Conservation (phyloP, 805 yeast species). For the Cyberlindnera saturnus region DNA sequence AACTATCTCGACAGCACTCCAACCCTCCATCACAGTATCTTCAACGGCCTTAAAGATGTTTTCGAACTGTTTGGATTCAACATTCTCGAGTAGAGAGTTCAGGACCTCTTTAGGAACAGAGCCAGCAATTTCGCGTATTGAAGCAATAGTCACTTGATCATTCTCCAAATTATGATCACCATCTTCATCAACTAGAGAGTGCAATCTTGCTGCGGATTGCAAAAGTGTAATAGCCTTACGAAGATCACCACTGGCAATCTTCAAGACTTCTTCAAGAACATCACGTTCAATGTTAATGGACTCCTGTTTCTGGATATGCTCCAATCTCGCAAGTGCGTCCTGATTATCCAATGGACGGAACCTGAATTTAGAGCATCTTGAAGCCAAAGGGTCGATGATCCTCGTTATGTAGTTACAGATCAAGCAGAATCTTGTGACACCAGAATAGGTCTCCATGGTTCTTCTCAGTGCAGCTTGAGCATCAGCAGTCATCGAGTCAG, state of each 20-base stretch:
- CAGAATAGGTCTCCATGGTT: conserved; percentile 90
- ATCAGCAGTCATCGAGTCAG: conserved; percentile 95
- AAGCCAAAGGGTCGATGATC: conserved; percentile 93
- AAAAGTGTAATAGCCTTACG: conserved; percentile 87
- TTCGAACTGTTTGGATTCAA: conserved; percentile 26
- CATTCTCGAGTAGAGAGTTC: conserved; percentile 33
- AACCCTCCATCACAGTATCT: conserved; percentile 57
- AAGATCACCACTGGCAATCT: conserved; percentile 83
- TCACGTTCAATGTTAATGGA: conserved; percentile 37
- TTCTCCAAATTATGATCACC: conserved; percentile 33
- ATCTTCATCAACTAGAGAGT: conserved; percentile 22
- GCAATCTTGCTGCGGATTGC: conserved; percentile 73
- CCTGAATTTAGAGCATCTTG: conserved; percentile 93
- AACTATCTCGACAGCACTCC: conserved; percentile 70
- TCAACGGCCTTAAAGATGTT: conserved; percentile 39
- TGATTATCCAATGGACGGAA: conserved; percentile 70
- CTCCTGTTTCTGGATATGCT: conserved; percentile 49
- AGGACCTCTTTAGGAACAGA: conserved; percentile 51
- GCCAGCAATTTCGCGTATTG: conserved; percentile 72
- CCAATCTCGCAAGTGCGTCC: conserved; percentile 65
- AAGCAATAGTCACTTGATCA: conserved; percentile 32
- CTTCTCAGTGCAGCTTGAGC: conserved; percentile 95
- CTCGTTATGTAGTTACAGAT: conserved; percentile 96
- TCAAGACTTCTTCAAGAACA: conserved; percentile 56
- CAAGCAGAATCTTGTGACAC: conserved; percentile 86